Evolutionary conservation across 768 basidiomycete genomes (phyloP).

Genomic region (Auriscalpium orientale): DNA sequence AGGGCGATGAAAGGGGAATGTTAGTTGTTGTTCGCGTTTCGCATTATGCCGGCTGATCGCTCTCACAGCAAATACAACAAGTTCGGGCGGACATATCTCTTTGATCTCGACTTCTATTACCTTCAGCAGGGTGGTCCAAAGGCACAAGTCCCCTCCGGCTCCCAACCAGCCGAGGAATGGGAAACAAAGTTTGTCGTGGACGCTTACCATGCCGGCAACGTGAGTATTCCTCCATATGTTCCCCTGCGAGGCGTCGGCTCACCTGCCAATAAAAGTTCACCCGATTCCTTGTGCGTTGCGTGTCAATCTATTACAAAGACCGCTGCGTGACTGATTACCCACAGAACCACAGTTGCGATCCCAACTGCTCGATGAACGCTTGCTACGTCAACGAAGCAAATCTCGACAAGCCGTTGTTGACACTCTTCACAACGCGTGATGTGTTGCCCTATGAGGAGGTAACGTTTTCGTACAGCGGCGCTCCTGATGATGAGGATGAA

Average conservation of each 20-base stretch:
- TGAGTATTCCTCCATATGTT: constrained; percentile 29
- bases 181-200: constrained; percentile 57
- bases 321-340: background rate
- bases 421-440: constrained; percentile 59
- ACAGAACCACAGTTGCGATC: constrained; percentile 89
- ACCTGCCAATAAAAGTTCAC: constrained; percentile 49
- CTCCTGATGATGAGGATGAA: constrained; percentile 28
- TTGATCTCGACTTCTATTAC: constrained; percentile 75
- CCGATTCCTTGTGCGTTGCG: constrained; percentile 64
- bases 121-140: constrained; percentile 26
- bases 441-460: constrained; percentile 64
- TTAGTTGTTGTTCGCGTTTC: constrained; percentile 27
- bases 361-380: constrained; percentile 66
- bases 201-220: constrained; percentile 84
- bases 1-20: constrained; percentile 61
- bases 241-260: background rate
- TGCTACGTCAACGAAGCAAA: constrained; percentile 77
- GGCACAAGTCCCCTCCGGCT: background rate
- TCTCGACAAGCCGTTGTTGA: constrained; percentile 57
- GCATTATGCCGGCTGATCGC: background rate
- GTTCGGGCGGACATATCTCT: constrained; percentile 72
- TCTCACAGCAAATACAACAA: constrained; percentile 58
- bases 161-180: constrained; percentile 22
- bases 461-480: constrained; percentile 67
- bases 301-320: background rate